Percentiles rank a stretch among this genome's conserved stretches.
Conservation (phyloP, 306 rosid species). For the Vigna radiata region DNA sequence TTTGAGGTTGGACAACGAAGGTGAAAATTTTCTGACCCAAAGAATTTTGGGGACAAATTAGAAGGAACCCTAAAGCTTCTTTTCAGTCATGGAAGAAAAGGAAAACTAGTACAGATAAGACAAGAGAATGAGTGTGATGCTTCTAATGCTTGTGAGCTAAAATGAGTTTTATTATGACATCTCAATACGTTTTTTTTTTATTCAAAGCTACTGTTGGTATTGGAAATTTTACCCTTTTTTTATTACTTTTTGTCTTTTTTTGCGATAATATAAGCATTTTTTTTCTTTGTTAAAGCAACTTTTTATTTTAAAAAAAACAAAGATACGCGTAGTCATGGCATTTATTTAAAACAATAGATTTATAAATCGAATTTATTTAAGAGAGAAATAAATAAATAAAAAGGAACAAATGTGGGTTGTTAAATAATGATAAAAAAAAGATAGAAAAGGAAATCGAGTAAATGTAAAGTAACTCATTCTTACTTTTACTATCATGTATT, state of each 20-base stretch:
- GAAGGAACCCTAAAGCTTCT: constrained; percentile 54
- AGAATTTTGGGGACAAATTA: constrained; percentile 23
- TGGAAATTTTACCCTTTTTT: neutral
- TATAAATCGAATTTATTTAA: neutral
- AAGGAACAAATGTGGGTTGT: neutral
- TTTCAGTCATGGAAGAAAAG: constrained; percentile 18
- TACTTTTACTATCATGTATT: too few species aligned
- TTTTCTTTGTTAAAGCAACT: constrained; percentile 3
- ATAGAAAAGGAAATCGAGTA: neutral
- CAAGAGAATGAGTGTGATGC: constrained; percentile 42
- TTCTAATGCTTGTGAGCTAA: constrained; percentile 12
- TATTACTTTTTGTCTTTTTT: neutral
- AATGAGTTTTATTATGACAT: constrained; percentile 19
- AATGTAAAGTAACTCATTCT: too few species aligned
- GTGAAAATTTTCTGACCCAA: constrained; percentile 43
- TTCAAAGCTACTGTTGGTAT: neutral
- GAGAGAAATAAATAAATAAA: neutral
- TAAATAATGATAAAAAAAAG: neutral
- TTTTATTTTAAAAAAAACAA: neutral
- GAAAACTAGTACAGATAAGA: constrained; percentile 4
- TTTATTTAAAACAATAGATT: neutral
- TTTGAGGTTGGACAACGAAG: constrained; percentile 26
- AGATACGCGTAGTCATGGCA: neutral
- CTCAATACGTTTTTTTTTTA: neutral
- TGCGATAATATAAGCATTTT: neutral